Base-by-base conservation (phyloP, 2,329 filamentous ascomycete species). In the Drechslerella stenobrocha region DNA sequence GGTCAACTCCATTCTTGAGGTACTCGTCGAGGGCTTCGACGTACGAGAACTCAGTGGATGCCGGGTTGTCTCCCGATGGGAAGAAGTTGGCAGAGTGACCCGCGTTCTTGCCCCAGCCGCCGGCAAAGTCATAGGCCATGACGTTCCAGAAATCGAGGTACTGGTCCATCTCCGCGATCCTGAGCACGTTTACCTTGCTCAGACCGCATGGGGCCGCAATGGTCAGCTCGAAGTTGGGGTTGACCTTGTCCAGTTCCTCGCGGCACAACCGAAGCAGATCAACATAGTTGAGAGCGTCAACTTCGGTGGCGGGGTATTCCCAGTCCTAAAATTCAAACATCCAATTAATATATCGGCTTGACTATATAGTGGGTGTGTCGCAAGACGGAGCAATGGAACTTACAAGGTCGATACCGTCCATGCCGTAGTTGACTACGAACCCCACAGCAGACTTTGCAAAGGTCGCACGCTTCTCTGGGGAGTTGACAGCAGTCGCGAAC, bases 111-210 rank as follows among this genome's bases (percentile, higher is more conserved):
- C 91, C 88, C 4, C 37, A 23, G 2, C 84, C 87, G 0, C 92
- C 92, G 3, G 90, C 85, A 75, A 71, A 95, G 77, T 95, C 90
- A 77, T 95, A 95, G 1, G 88, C 87, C 90, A 95, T 95, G 40
- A 90, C 77, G 75, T 88, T 88, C 86, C 86, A 88, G 75, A 88
- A 88, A 76, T 88, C 86, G 0, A 89, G 79, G 59, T 83, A 81
- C 9, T 74, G 76, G 74, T 88, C 84, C 86, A 88, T 88, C 60
- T 76, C 82, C 0, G 76, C 64, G n/a, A 88, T 76, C 72, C 87
- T 80, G 56, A 88, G 78, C 72, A 82, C 84, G 63, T 81, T 75
- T 76, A 83, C 85, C 76, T 88, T 85, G 1, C 70, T 61, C 0
- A 80, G 77, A 24, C 70, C 71, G 35, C 61, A 65, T 13, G 70